Evolutionary conservation across 768 basidiomycete species (phyloP).

Genomic region (Calocybe gangraenosa): DNA sequence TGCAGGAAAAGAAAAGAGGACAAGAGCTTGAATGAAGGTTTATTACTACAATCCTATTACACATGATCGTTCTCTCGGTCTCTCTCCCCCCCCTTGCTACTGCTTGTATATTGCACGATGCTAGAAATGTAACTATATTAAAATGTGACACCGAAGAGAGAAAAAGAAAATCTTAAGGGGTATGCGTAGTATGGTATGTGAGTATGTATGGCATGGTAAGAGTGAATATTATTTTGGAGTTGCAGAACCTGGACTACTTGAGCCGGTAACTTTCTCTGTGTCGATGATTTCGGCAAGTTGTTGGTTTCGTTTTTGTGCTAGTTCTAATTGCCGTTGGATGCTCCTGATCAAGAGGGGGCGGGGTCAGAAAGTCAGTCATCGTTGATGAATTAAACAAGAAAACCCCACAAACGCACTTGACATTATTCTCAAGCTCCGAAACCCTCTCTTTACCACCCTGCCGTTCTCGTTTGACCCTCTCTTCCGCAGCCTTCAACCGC

Average conservation of each 20-base stretch:
- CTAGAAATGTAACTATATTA: no score
- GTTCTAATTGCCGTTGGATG: constrained; percentile 71
- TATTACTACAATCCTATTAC: no score
- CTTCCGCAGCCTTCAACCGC: constrained; percentile 76
- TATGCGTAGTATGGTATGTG: no score
- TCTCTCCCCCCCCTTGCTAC: no score
- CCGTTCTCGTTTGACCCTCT: constrained; percentile 88
- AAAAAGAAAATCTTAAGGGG: no score
- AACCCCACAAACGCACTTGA: constrained; percentile 69
- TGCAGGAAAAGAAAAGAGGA: no score
- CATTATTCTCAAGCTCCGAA: constrained; percentile 61
- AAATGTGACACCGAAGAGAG: no score
- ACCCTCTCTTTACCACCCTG: constrained; percentile 91
- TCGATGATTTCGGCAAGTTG: constrained; percentile 56
- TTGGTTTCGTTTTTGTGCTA: constrained; percentile 69
- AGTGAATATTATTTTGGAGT: constrained; percentile 13
- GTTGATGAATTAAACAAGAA: not conserved
- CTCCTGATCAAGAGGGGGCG: constrained; percentile 41
- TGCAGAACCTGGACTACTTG: constrained; percentile 6
- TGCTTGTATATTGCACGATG: no score
- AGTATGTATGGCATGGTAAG: no score
- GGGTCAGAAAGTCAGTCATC: no score
- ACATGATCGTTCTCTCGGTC: no score
- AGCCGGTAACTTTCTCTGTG: constrained; percentile 23
- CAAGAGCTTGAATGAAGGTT: no score